Base-by-base conservation (phyloP, 257 asterid genomes). In the Linaria vulgaris region DNA sequence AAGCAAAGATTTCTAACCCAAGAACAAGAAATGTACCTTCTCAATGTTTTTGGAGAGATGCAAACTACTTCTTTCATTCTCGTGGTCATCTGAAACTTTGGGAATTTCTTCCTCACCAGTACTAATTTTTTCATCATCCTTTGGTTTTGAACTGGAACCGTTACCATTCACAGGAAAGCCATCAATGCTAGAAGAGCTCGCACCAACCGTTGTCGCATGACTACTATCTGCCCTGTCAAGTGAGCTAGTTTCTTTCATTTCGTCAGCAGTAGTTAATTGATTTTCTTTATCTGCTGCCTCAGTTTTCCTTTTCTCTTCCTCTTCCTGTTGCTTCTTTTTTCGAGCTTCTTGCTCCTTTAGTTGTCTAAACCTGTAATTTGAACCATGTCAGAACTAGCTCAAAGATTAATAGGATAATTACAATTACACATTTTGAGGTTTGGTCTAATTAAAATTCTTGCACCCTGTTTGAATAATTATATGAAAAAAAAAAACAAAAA, bases 321-420 rank as follows among this genome's bases (percentile, higher is more conserved):
- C 97, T 75, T 89, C 96, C 70, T 61, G 84, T 78, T 83, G 87
- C 59, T 55, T 66, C 69, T 73, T 81, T 66, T 64, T 79, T 60
- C 57, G 82, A 66, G 87, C 90, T 76, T 94, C 99, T 82, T 94
- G 87, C 83, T 87, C 99, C 74, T 94, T 94, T 43, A 94, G 73
- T 72, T 81, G 94, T 75, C 73, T 94, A 78, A 94, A 94, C 85
- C 99, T 94, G 76, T 23, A 79, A 73, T 14, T 68, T 0, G 20
- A 53, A 47, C 22, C 17, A 34, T 69, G 56, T 59, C 17, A 51
- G 54, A 69, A 52, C 11, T 15, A 39, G 64, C 50, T 17, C 43
- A 51, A 64, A 23, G 6, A 27, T 27, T 2, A 27, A 27, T 2
- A 27, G 34, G 34, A 27, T 27, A 27, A 27, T 6, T 27, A 27